Percentiles rank a stretch among this genome's conserved stretches.
Conservation (phyloP, 78 protist species). For the Chrysochromulina parva region DNA sequence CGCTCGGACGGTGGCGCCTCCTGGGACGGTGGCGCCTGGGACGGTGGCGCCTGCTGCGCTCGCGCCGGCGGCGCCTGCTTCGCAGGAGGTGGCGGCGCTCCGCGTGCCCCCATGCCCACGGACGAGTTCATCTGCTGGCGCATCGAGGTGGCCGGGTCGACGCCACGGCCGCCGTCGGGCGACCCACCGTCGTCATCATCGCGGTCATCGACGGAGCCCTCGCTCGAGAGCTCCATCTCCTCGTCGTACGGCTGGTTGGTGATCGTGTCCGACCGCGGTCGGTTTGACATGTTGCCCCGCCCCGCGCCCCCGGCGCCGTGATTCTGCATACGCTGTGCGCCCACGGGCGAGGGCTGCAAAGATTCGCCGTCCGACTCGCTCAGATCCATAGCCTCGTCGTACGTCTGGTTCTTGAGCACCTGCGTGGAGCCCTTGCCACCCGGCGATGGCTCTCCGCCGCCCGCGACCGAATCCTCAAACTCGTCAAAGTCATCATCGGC, state of each 20-base stretch:
- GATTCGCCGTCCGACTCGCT: not conserved
- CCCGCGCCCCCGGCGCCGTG: too few relatives aligned
- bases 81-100: too few relatives aligned
- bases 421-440: not conserved
- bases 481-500: not conserved
- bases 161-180: not conserved
- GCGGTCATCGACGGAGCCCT: not conserved
- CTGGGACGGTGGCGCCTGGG: not conserved
- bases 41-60: too few relatives aligned
- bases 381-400: slow-evolving; percentile 12
- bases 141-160: not conserved
- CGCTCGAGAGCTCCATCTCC: not conserved
- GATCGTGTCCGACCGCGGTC: not conserved
- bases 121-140: too few relatives aligned
- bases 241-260: slow-evolving; percentile 31
- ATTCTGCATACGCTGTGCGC: too few relatives aligned
- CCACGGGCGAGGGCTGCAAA: not conserved
- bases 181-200: not conserved
- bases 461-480: not conserved
- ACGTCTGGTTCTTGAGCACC: slow-evolving; percentile 32
- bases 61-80: too few relatives aligned
- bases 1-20: not conserved
- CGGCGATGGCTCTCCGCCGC: not conserved
- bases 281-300: too few relatives aligned
- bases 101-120: too few relatives aligned